Base-by-base conservation (phyloP, 495 filamentous ascomycete genomes). In the Aspergillus indologenus region DNA sequence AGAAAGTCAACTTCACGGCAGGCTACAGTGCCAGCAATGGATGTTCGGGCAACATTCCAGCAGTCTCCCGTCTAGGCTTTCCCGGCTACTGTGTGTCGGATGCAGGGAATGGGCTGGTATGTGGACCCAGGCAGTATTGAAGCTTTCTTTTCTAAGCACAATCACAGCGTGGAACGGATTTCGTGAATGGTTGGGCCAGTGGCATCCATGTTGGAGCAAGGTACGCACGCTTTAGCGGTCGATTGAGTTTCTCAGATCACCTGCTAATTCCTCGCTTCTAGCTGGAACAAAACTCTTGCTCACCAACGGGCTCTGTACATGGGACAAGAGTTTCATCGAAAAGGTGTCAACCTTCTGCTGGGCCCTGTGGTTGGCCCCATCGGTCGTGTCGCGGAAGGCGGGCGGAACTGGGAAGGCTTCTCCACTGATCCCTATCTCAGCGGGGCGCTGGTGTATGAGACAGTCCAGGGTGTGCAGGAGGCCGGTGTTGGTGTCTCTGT, bases 341-440 rank as follows among this genome's bases (percentile, higher is more conserved):
- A 82, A 58, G 85, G 86, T 17, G 76, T 73, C 48, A 71, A 87
- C 60, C 69, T 88, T 0, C 61, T 75, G 1, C 75, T 88, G 0
- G 84, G 84, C 0, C 86, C 85, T 6, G 85, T 89, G 0, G 79
- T 90, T 64, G 88, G 89, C 20, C 87, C 87, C 8, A 62, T 90
- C 8, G 92, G 92, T 15, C 77, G 89, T n/a, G 79, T 90, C 64
- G 89, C 89, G 0, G 83, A 82, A 34, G 91, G 90, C 31, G 92
- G 92, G 1, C 75, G 92, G 14, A 94, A 91, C 64, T 96, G 91
- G 91, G 91, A 96, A 74, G 89, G 89, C 0, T 90, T 92, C 61
- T 82, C 85, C 7, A 64, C 79, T 0, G 90, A 93, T 71, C 90
- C 89, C 0, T 89, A 90, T 20, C 77, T 87, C 5, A 80, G 83